Conservation (phyloP, 768 basidiomycete genomes). For the Tephrocybe sp. region DNA sequence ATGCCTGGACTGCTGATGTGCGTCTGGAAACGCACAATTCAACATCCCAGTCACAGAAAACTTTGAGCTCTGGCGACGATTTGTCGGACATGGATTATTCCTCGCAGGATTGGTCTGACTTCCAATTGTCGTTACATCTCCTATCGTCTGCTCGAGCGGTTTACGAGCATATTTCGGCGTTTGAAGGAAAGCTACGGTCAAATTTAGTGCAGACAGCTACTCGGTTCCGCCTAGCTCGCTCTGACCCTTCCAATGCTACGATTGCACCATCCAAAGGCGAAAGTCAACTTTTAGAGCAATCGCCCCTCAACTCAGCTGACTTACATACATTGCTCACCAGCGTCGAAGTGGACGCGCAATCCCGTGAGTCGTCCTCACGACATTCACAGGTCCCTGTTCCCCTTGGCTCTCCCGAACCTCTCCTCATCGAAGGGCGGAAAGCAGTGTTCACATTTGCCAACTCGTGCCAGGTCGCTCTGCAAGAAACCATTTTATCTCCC, state of each 20-base stretch:
- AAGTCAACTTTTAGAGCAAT: slow-evolving; percentile 77
- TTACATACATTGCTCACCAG: slow-evolving; percentile 61
- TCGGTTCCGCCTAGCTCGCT: slow-evolving; percentile 55
- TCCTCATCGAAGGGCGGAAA: slow-evolving; percentile 55
- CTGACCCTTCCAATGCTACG: slow-evolving; percentile 52
- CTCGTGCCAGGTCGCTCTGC: slow-evolving; percentile 75
- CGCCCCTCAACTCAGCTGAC: slow-evolving; percentile 79
- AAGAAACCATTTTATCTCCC: slow-evolving; percentile 83
- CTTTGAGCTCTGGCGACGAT: slow-evolving; percentile 52
- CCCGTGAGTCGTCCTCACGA: slow-evolving; percentile 27
- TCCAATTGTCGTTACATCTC: slow-evolving; percentile 81
- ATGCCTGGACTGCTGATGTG: slow-evolving; percentile 57
- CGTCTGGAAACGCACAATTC: slow-evolving; percentile 34
- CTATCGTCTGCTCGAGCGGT: slow-evolving; percentile 79
- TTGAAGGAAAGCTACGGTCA: slow-evolving; percentile 70
- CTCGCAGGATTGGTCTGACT: slow-evolving; percentile 83
- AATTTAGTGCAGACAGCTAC: slow-evolving; percentile 59
- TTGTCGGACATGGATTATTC: slow-evolving; percentile 85
- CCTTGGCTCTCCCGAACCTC: slow-evolving; percentile 29
- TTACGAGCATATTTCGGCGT: slow-evolving; percentile 61
- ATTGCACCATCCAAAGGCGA: slow-evolving; percentile 67
- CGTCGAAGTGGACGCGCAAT: slow-evolving; percentile 42
- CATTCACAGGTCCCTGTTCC: slow-evolving; percentile 30
- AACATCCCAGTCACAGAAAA: slow-evolving; percentile 24
- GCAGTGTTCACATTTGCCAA: slow-evolving; percentile 66